phyloP scores from a whole-genome alignment of 148 eudicot species.

The Fagopyrum tataricum region DNA sequence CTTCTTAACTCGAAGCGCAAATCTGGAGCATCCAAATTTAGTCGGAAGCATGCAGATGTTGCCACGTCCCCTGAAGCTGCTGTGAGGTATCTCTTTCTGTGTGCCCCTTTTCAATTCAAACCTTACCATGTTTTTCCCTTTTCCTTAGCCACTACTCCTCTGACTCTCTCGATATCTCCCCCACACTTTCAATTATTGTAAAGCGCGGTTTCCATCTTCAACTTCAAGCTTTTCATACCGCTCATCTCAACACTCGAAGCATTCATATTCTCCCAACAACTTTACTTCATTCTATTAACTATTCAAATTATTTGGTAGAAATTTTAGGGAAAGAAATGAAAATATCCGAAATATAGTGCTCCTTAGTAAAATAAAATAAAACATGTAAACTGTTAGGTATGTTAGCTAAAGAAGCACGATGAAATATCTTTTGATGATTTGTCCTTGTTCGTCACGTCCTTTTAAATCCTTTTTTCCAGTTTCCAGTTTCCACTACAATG shows the following conservation, averaged over 20 bases:
- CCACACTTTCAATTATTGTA: background rate
- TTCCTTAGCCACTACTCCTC: slow-evolving; percentile 14
- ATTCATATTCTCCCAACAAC: no score
- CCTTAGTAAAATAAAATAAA: background rate
- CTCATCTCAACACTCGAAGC: background rate
- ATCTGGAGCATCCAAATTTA: background rate
- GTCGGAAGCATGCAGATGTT: background rate
- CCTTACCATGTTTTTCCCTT: background rate
- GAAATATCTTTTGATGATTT: background rate
- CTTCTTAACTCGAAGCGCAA: background rate
- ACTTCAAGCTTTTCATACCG: background rate
- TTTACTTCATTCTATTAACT: no score
- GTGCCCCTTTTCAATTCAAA: background rate
- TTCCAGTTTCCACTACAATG: background rate
- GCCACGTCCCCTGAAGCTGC: slow-evolving; percentile 7
- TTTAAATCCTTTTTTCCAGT: background rate
- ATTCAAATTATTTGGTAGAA: no score
- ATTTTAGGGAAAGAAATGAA: background rate
- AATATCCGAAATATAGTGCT: background rate
- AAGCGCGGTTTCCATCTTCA: background rate
- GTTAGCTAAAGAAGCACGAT: no score
- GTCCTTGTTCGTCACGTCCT: background rate
- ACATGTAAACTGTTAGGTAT: background rate
- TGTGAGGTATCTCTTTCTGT: background rate
- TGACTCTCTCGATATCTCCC: slow-evolving; percentile 7